A percentile compares a stretch with the other conserved stretches of the same genome.
phyloP scores from a whole-genome alignment of 345 rosid genomes.

The Corymbia maculata region DNA sequence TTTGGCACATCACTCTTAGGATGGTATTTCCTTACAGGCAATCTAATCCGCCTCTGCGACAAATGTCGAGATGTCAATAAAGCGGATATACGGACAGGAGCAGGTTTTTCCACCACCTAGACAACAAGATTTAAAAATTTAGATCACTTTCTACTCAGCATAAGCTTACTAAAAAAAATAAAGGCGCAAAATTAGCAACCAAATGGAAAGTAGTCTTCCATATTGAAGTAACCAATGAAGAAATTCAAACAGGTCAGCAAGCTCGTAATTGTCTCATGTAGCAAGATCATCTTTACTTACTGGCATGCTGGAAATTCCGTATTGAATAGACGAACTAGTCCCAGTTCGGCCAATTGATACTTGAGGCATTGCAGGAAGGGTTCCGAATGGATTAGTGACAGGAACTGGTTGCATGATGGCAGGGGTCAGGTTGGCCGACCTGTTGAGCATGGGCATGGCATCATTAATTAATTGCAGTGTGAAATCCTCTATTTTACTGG shows the following conservation, averaged over 20 bases:
- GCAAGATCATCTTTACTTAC: slow-evolving; percentile 22
- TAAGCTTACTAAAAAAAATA: background rate
- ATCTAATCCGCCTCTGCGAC: slow-evolving; percentile 58
- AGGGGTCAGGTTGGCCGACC: slow-evolving; percentile 42
- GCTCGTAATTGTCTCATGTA: background rate
- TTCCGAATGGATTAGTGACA: slow-evolving; percentile 77
- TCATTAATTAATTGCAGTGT: background rate
- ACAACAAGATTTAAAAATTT: background rate
- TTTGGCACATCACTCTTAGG: slow-evolving; percentile 58
- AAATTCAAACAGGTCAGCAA: background rate
- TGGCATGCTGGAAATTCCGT: slow-evolving; percentile 87
- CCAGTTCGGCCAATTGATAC: slow-evolving; percentile 77
- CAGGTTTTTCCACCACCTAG: slow-evolving; percentile 80
- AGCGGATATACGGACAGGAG: slow-evolving; percentile 69
- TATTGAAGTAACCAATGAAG: background rate
- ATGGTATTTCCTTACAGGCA: slow-evolving; percentile 75
- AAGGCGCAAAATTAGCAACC: background rate
- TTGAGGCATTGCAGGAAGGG: slow-evolving; percentile 87
- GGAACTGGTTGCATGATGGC: slow-evolving; percentile 38
- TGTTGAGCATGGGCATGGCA: slow-evolving; percentile 8
- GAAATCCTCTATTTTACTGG: background rate
- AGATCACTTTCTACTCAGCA: background rate
- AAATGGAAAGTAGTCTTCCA: background rate
- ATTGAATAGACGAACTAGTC: slow-evolving; percentile 66
- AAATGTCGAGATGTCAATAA: slow-evolving; percentile 75